These are phyloP conservation scores for Moricandia arvensis DNA, from an alignment of 345 rosid genomes.

Conservation along the genomic window DNA sequence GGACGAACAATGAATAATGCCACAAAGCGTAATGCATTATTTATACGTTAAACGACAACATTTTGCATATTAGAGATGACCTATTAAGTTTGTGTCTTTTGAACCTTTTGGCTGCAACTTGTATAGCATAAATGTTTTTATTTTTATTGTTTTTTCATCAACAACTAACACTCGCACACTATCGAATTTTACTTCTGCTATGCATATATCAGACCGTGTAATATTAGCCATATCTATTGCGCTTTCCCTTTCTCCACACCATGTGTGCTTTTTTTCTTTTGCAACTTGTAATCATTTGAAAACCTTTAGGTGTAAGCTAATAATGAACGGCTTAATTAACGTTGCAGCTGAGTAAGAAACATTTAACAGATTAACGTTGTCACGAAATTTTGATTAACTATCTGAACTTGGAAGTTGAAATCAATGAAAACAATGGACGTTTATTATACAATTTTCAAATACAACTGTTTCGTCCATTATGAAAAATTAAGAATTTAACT, in stretches of 20 bases:
- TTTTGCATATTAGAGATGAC: conserved; percentile 15
- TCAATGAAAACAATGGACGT: conserved; percentile 17
- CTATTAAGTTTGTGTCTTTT: conserved; percentile 14
- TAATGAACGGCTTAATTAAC: no score
- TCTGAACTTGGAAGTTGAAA: neutral
- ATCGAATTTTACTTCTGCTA: neutral
- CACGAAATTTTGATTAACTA: conserved; percentile 16
- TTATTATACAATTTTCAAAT: conserved; percentile 32
- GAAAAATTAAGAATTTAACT: conserved; percentile 30
- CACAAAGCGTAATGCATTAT: neutral
- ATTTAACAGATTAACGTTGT: neutral
- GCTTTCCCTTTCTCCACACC: neutral
- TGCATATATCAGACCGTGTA: neutral
- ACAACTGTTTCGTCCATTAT: conserved; percentile 19
- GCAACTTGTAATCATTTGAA: neutral
- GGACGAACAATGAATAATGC: neutral
- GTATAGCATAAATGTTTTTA: conserved; percentile 3
- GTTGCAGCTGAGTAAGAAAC: neutral
- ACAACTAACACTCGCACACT: neutral
- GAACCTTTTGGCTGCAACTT: conserved; percentile 32
- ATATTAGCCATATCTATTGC: neutral
- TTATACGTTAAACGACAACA: conserved; percentile 14
- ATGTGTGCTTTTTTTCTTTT: neutral
- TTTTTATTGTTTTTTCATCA: neutral
- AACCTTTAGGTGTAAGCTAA: neutral